A percentile compares a stretch with the other conserved stretches of the same genome.
phyloP scores from a whole-genome alignment of 2,329 filamentous ascomycete species.

The Apiospora hydei region DNA sequence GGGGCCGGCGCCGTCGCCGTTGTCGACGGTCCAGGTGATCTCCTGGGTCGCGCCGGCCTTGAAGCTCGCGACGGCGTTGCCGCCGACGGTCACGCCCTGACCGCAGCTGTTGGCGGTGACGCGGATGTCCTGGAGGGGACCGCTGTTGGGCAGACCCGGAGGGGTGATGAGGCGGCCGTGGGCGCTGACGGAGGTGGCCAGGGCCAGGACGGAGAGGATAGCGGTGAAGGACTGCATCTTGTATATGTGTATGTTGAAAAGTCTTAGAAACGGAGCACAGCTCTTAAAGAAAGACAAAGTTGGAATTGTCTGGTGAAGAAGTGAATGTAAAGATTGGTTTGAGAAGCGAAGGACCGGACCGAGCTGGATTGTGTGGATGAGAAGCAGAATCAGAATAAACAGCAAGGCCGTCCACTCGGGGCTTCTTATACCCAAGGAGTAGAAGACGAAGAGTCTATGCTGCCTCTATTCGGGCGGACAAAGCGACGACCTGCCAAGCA shows the following conservation, averaged over 20 bases:
- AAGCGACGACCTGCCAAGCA: neutral
- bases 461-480: neutral
- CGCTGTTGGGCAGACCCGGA: slow-evolving; percentile 24
- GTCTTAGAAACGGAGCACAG: slow-evolving; percentile 10
- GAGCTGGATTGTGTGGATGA: slow-evolving; percentile 20
- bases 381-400: neutral
- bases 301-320: slow-evolving; percentile 8
- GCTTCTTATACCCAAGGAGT: neutral
- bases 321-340: slow-evolving; percentile 10
- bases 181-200: slow-evolving; percentile 26
- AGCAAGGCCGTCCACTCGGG: neutral
- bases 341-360: slow-evolving; percentile 25
- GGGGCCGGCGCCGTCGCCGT: slow-evolving; percentile 27
- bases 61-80: slow-evolving; percentile 25
- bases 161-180: slow-evolving; percentile 26
- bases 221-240: slow-evolving; percentile 25
- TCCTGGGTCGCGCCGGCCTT: slow-evolving; percentile 26
- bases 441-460: neutral
- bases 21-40: slow-evolving; percentile 27
- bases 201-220: slow-evolving; percentile 23
- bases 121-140: slow-evolving; percentile 25
- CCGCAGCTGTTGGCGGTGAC: slow-evolving; percentile 26
- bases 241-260: slow-evolving; percentile 1
- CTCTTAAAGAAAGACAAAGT: slow-evolving; percentile 15
- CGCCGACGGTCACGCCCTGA: slow-evolving; percentile 22